Conservation (phyloP, 176 grass and related monocot genomes). For the Oryza australiensis region DNA sequence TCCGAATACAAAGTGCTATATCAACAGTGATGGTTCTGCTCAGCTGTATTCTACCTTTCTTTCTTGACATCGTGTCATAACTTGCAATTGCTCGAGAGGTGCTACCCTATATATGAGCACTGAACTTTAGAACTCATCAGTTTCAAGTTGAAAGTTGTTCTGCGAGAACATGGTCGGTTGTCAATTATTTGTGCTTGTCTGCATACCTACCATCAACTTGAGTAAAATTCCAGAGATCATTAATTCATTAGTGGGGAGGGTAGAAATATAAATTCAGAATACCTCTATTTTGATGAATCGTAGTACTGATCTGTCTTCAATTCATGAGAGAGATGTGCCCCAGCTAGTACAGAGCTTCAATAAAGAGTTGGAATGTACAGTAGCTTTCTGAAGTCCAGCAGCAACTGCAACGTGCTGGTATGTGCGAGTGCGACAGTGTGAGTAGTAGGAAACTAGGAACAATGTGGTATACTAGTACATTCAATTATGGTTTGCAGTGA, state of each 20-base stretch:
- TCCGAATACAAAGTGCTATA: neutral
- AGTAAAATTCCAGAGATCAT: neutral
- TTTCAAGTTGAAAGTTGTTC: neutral
- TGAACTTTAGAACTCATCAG: neutral
- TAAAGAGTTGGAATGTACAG: neutral
- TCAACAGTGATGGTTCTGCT: slow-evolving; percentile 14
- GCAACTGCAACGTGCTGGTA: neutral
- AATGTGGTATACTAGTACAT: neutral
- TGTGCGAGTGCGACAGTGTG: neutral
- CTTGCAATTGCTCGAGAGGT: neutral
- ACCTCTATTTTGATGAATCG: neutral
- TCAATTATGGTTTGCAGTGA: neutral
- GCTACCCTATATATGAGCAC: neutral
- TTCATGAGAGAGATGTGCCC: neutral
- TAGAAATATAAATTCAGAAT: neutral
- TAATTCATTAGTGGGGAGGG: neutral
- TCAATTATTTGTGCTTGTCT: neutral
- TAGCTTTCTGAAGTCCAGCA: neutral
- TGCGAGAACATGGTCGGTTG: too few relatives aligned
- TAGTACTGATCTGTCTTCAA: neutral
- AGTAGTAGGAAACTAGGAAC: neutral
- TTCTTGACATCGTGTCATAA: neutral
- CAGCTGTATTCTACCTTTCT: neutral
- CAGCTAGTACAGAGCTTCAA: neutral
- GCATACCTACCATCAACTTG: neutral